These are phyloP conservation scores for Cucumis melo DNA, from an alignment of 306 rosid species.

Conservation along the genomic window DNA sequence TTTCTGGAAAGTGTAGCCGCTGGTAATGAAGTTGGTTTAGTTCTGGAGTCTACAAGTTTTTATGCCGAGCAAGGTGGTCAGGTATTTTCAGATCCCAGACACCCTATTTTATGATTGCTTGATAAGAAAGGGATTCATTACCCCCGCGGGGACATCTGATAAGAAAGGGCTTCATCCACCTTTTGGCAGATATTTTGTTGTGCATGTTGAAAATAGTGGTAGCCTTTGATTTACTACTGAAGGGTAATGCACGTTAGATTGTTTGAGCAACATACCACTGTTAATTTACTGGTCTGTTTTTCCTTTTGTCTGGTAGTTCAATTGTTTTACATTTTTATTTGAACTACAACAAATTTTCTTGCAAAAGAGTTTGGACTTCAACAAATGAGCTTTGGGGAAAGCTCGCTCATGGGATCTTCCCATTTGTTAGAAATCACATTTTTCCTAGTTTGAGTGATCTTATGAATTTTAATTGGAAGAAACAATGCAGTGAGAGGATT, in stretches of 20 bases:
- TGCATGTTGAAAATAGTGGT: not conserved
- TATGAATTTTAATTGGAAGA: not conserved
- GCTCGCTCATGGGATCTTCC: not conserved
- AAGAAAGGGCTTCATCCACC: not conserved
- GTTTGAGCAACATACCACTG: not conserved
- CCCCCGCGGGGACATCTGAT: not conserved
- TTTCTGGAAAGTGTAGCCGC: constrained; percentile 42
- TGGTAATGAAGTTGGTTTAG: constrained; percentile 55
- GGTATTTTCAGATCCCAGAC: constrained; percentile 27
- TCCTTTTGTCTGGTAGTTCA: not conserved
- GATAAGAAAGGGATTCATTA: not conserved
- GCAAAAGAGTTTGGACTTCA: not conserved
- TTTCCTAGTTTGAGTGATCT: not conserved
- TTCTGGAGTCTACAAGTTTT: constrained; percentile 86
- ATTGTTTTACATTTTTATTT: not conserved
- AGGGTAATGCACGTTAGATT: not conserved
- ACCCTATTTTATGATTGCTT: not conserved
- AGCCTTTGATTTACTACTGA: not conserved
- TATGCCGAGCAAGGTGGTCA: constrained; percentile 99
- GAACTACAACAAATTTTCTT: not conserved
- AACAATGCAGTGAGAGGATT: not conserved
- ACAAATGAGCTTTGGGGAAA: not conserved
- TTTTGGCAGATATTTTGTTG: not conserved
- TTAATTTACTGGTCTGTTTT: not conserved
- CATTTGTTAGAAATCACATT: not conserved